Conservation (phyloP, 352 stramenopile species). For the Phytophthora foliorum region DNA sequence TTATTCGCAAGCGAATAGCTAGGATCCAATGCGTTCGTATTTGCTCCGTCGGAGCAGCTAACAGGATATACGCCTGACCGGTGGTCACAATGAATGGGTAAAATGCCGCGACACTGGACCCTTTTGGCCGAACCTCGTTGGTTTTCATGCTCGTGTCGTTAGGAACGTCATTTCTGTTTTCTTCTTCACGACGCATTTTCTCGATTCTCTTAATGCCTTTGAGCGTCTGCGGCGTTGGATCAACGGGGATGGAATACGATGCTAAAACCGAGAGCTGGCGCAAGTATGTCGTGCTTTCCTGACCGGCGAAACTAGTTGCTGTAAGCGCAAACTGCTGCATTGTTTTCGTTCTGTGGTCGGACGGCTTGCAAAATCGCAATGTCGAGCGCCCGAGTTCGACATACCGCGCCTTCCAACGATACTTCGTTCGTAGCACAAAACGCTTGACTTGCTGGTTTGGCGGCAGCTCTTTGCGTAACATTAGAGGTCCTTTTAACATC, state of each 20-base stretch:
- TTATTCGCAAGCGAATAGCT: constrained; percentile 73
- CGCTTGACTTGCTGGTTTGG: constrained; percentile 63
- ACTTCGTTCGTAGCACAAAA: constrained; percentile 66
- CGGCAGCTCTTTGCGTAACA: constrained; percentile 66
- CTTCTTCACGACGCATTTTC: constrained; percentile 38
- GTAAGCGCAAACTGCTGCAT: constrained; percentile 84
- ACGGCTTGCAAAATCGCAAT: constrained; percentile 61
- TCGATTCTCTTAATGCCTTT: constrained; percentile 42
- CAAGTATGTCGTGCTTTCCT: constrained; percentile 68
- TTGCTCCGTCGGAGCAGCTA: constrained; percentile 55
- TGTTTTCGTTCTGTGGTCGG: constrained; percentile 48
- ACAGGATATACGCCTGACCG: constrained; percentile 57
- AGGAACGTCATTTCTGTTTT: constrained; percentile 23
- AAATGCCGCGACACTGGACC: constrained; percentile 30
- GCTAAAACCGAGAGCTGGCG: constrained; percentile 44
- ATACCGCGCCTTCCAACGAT: constrained; percentile 68
- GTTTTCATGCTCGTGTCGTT: constrained; percentile 13
- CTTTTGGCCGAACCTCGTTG: constrained; percentile 22
- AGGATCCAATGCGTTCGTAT: constrained; percentile 69
- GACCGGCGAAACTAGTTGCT: constrained; percentile 56
- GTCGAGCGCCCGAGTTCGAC: constrained; percentile 68
- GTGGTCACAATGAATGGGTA: constrained; percentile 76
- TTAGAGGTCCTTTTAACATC: constrained; percentile 58
- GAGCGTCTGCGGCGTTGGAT: constrained; percentile 44
- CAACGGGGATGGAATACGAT: constrained; percentile 53